Conservation (phyloP, 768 basidiomycete genomes). For the Phanerochaete sordida region DNA sequence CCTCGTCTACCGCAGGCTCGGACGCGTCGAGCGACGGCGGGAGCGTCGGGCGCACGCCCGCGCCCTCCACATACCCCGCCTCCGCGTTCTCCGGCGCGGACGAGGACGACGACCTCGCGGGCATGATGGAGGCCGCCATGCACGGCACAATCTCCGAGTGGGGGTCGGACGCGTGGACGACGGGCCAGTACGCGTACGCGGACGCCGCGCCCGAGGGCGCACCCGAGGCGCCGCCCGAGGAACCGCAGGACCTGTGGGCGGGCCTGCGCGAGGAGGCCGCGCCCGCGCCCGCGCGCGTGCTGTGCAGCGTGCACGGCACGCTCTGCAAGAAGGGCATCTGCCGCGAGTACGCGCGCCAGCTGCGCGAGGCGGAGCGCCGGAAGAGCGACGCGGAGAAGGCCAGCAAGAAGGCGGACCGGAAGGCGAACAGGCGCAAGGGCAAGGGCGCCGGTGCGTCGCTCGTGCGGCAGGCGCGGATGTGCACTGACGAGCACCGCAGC, state of each 20-base stretch:
- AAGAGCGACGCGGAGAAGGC: not conserved
- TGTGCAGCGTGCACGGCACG: conserved; percentile 1
- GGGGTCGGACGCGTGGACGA: not conserved
- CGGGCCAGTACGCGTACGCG: not conserved
- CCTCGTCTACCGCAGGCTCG: not conserved
- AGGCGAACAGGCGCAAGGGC: not conserved
- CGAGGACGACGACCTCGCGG: not conserved
- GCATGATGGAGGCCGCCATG: not conserved
- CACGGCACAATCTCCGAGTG: not conserved
- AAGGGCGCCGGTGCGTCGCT: not conserved
- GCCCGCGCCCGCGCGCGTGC: not conserved
- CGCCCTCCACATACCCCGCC: not conserved
- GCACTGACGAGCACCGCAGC: not conserved
- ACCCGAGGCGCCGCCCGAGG: not conserved
- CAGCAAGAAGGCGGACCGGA: too few species aligned
- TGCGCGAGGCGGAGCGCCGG: conserved; percentile 1
- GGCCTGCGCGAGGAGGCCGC: not conserved
- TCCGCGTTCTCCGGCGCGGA: not conserved
- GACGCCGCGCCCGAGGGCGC: too few species aligned
- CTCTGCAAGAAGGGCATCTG: conserved; percentile 9
- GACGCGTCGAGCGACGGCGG: not conserved
- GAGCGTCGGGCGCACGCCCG: not conserved
- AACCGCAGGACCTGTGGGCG: conserved; percentile 4
- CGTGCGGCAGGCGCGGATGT: not conserved
- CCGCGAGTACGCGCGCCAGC: conserved; percentile 1